These are phyloP conservation scores for Retiboletus flavoniger DNA, from an alignment of 1,284 basidiomycete genomes.

Conservation along the genomic window DNA sequence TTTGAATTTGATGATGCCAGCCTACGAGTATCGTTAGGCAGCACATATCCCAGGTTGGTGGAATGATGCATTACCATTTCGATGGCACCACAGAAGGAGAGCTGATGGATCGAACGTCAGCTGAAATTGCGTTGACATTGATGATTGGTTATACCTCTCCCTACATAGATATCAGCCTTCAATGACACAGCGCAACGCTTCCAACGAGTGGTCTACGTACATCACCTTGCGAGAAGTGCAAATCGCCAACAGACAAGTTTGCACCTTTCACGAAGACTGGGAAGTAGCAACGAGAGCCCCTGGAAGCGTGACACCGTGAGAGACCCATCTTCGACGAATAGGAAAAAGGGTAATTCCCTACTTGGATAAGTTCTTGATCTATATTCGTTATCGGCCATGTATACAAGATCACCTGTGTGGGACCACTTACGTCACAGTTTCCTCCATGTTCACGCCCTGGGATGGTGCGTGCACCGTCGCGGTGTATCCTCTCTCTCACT, in stretches of 20 bases:
- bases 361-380: slow-evolving; percentile 77
- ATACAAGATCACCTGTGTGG: background rate
- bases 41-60: background rate
- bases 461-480: slow-evolving; percentile 73
- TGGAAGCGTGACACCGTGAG: slow-evolving; percentile 20
- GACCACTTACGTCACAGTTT: slow-evolving; percentile 65
- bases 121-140: background rate
- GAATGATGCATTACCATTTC: slow-evolving; percentile 55
- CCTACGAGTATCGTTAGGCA: slow-evolving; percentile 39
- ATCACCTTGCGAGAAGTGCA: slow-evolving; percentile 83
- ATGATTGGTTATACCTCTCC: slow-evolving; percentile 45
- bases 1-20: slow-evolving; percentile 73
- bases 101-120: slow-evolving; percentile 34
- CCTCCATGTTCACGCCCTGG: slow-evolving; percentile 82
- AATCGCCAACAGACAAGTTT: slow-evolving; percentile 75
- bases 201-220: slow-evolving; percentile 37
- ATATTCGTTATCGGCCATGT: background rate
- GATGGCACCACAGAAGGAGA: slow-evolving; percentile 78
- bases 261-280: slow-evolving; percentile 78
- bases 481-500: slow-evolving; percentile 54
- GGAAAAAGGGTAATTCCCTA: slow-evolving; percentile 19
- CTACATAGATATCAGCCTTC: slow-evolving; percentile 30
- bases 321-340: background rate
- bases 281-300: slow-evolving; percentile 71
- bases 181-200: background rate